Conservation (phyloP, 345 rosid genomes). For the Crucihimalaya himalaica region DNA sequence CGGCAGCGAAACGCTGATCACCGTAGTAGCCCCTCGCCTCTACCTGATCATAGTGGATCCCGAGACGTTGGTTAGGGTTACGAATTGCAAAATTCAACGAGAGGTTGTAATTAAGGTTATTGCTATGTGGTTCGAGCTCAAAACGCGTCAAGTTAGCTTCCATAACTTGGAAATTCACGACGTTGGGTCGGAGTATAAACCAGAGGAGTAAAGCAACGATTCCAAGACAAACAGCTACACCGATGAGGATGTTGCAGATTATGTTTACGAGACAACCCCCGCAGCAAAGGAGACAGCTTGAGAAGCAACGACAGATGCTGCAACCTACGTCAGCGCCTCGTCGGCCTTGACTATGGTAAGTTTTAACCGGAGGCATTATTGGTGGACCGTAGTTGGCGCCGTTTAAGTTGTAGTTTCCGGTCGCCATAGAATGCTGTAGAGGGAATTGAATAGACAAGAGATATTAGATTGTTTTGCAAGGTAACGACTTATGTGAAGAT, state of each 20-base stretch:
- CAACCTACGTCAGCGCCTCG: slow-evolving; percentile 36
- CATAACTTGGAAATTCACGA: slow-evolving; percentile 45
- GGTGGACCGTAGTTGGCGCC: slow-evolving; percentile 60
- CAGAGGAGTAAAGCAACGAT: slow-evolving; percentile 50
- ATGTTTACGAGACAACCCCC: slow-evolving; percentile 44
- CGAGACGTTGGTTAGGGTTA: slow-evolving; percentile 63
- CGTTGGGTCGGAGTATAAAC: slow-evolving; percentile 61
- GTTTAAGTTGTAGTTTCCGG: slow-evolving; percentile 35
- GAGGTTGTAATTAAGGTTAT: slow-evolving; percentile 46
- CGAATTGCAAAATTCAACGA: slow-evolving; percentile 47
- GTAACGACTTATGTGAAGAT: not conserved
- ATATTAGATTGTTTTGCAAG: slow-evolving; percentile 8
- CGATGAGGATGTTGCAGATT: slow-evolving; percentile 43
- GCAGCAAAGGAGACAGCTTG: slow-evolving; percentile 29
- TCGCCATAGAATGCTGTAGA: slow-evolving; percentile 12
- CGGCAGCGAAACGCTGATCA: slow-evolving; percentile 39
- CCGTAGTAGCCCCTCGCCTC: slow-evolving; percentile 49
- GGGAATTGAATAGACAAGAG: not conserved
- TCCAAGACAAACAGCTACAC: slow-evolving; percentile 43
- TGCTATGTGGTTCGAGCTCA: slow-evolving; percentile 27
- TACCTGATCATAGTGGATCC: slow-evolving; percentile 52
- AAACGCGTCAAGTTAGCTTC: slow-evolving; percentile 50
- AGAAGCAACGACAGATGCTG: slow-evolving; percentile 19
- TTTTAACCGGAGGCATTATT: slow-evolving; percentile 41
- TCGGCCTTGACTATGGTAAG: slow-evolving; percentile 47